These are phyloP conservation scores for Candida morakotiae DNA, from an alignment of 805 yeast species.

Conservation along the genomic window DNA sequence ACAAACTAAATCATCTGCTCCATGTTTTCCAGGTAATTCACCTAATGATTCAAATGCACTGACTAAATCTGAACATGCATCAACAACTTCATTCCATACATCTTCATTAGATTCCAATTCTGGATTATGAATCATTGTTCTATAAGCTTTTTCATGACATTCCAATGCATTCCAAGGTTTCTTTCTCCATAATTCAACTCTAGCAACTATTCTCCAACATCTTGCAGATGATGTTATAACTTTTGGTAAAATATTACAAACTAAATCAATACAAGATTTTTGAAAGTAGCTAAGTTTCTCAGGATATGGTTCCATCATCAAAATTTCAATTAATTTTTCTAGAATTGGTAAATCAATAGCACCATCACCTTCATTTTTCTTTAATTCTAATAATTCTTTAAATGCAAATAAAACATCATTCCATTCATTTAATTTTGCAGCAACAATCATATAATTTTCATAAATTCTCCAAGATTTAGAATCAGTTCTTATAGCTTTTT, in stretches of 20 bases:
- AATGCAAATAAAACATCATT: slow-evolving; percentile 77
- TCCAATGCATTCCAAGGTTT: slow-evolving; percentile 87
- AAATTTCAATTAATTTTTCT: slow-evolving; percentile 65
- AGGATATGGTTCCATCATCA: slow-evolving; percentile 48
- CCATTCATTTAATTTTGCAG: slow-evolving; percentile 84
- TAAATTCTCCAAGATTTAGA: slow-evolving; percentile 82
- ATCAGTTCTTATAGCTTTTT: slow-evolving; percentile 69
- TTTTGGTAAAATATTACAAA: slow-evolving; percentile 64
- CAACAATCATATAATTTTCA: slow-evolving; percentile 82
- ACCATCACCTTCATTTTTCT: slow-evolving; percentile 49
- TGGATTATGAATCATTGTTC: slow-evolving; percentile 65
- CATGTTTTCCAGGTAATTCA: slow-evolving; percentile 73
- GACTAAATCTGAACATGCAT: slow-evolving; percentile 69
- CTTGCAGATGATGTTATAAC: slow-evolving; percentile 65
- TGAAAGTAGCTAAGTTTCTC: slow-evolving; percentile 58
- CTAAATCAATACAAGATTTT: slow-evolving; percentile 61
- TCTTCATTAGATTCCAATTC: slow-evolving; percentile 56
- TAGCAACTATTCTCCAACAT: slow-evolving; percentile 80
- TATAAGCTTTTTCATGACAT: slow-evolving; percentile 80
- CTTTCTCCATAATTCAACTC: slow-evolving; percentile 81
- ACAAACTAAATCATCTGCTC: slow-evolving; percentile 82
- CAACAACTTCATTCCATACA: slow-evolving; percentile 77
- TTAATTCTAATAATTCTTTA: slow-evolving; percentile 55
- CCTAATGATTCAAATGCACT: slow-evolving; percentile 88
- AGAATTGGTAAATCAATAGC: slow-evolving; percentile 72